These are phyloP conservation scores for Dothiorella sarmentorum DNA, from an alignment of 2,329 filamentous ascomycete species.

Conservation along the genomic window DNA sequence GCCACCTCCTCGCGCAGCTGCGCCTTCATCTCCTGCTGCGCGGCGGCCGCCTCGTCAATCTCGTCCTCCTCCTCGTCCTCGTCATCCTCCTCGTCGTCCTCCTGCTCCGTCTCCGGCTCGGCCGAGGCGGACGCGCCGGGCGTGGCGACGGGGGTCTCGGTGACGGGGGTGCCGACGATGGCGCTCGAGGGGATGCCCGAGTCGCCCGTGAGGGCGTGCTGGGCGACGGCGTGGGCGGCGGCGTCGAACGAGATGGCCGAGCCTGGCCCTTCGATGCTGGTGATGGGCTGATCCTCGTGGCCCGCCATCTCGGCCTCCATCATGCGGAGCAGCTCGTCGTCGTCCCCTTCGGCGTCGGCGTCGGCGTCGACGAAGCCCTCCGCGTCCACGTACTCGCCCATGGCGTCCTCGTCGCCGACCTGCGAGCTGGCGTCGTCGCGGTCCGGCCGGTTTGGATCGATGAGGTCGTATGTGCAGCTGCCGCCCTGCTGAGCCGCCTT, in stretches of 20 bases:
- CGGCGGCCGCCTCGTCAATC: slow-evolving; percentile 51
- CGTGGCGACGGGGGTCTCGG: slow-evolving; percentile 30
- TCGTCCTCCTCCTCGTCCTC: slow-evolving; percentile 44
- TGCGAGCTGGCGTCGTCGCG: slow-evolving; percentile 5
- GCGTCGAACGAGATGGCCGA: slow-evolving; percentile 27
- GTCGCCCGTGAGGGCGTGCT: slow-evolving; percentile 33
- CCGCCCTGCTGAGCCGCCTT: slow-evolving; percentile 52
- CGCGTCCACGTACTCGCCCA: slow-evolving; percentile 40
- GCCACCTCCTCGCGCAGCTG: slow-evolving; percentile 53
- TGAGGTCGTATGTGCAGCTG: slow-evolving; percentile 56
- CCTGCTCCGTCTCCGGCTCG: slow-evolving; percentile 24
- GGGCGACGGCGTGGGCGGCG: slow-evolving; percentile 33
- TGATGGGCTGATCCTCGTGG: slow-evolving; percentile 27
- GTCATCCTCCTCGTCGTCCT: slow-evolving; percentile 40
- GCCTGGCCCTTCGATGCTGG: slow-evolving; percentile 20
- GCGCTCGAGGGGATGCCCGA: slow-evolving; percentile 12
- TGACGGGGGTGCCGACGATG: slow-evolving; percentile 21
- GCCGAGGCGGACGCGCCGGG: slow-evolving; percentile 20
- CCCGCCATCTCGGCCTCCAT: slow-evolving; percentile 33
- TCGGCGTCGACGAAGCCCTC: slow-evolving; percentile 46
- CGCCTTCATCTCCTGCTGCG: slow-evolving; percentile 45
- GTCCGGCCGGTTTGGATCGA: slow-evolving; percentile 32
- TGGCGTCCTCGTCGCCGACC: slow-evolving; percentile 29
- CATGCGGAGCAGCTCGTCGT: slow-evolving; percentile 34
- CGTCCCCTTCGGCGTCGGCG: slow-evolving; percentile 35